Conservation (phyloP, 192 early-diverging fungal species). For the Coemansia sp. region DNA sequence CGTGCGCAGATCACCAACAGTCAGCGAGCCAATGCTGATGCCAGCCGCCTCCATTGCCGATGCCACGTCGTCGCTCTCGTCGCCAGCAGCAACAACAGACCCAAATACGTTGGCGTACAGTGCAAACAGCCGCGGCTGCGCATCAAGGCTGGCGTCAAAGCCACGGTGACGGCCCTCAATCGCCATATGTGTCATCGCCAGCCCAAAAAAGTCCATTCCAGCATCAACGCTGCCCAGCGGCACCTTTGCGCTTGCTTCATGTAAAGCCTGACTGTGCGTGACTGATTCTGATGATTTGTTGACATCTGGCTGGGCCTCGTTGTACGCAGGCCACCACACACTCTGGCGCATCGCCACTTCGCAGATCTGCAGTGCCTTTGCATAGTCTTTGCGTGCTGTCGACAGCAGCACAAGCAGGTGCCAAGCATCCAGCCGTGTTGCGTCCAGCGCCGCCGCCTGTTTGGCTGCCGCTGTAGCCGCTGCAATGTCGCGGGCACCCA, state of each 20-base stretch:
- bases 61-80: slow-evolving; percentile 22
- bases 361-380: slow-evolving; percentile 63
- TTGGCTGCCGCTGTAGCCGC: slow-evolving; percentile 59
- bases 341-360: slow-evolving; percentile 64
- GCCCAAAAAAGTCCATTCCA: slow-evolving; percentile 60
- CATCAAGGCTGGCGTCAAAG: slow-evolving; percentile 55
- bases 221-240: slow-evolving; percentile 35
- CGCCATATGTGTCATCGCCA: slow-evolving; percentile 63
- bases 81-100: slow-evolving; percentile 16
- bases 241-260: neutral
- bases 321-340: slow-evolving; percentile 49
- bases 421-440: slow-evolving; percentile 67
- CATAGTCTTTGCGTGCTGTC: slow-evolving; percentile 67
- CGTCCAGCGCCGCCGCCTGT: slow-evolving; percentile 56
- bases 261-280: no score
- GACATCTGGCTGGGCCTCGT: slow-evolving; percentile 10
- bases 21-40: slow-evolving; percentile 10
- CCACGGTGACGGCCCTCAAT: slow-evolving; percentile 58
- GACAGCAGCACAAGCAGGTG: slow-evolving; percentile 69
- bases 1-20: slow-evolving; percentile 7
- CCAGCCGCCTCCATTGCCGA: slow-evolving; percentile 17
- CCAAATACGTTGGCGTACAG: slow-evolving; percentile 59
- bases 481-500: slow-evolving; percentile 60
- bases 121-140: slow-evolving; percentile 62
- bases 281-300: neutral